Conservation (phyloP, 371 early-diverging fungal genomes). For the Smittium culicis region DNA sequence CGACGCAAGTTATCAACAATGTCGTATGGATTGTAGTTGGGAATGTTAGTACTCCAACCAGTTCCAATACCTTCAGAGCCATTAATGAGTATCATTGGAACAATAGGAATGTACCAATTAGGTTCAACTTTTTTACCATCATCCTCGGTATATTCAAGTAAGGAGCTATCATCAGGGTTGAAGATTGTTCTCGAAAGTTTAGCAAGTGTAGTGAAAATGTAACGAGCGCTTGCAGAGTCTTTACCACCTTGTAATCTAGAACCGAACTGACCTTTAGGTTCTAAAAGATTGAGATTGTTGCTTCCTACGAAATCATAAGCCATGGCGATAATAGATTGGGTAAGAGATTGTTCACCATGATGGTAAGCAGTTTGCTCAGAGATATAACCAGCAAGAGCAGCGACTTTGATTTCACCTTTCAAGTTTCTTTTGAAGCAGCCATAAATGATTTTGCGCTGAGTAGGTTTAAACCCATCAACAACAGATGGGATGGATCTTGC, state of each 20-base stretch:
- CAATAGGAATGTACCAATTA: conserved; percentile 89
- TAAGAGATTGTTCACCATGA: conserved; percentile 92
- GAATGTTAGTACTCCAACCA: conserved; percentile 76
- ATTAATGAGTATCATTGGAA: conserved; percentile 96
- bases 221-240: conserved; percentile 96
- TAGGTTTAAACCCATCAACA: conserved; percentile 98
- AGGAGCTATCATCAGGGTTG: conserved; percentile 74
- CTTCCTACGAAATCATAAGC: conserved; percentile 98
- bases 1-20: conserved; percentile 80
- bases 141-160: conserved; percentile 84
- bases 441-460: conserved; percentile 96
- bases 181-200: conserved; percentile 75
- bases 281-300: conserved; percentile 91
- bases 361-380: conserved; percentile 93
- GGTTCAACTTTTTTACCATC: conserved; percentile 96
- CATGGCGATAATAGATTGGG: conserved; percentile 86
- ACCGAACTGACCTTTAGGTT: conserved; percentile 96
- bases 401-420: conserved; percentile 86
- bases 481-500: conserved; percentile 94
- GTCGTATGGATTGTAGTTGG: conserved; percentile 86
- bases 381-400: conserved; percentile 91
- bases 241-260: conserved; percentile 95
- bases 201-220: conserved; percentile 81
- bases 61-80: conserved; percentile 99
- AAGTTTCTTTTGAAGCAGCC: conserved; percentile 83